Percentiles rank a stretch among this genome's conserved stretches.
phyloP scores from a whole-genome alignment of 2,329 filamentous ascomycete genomes.

The Neonectria punicea region DNA sequence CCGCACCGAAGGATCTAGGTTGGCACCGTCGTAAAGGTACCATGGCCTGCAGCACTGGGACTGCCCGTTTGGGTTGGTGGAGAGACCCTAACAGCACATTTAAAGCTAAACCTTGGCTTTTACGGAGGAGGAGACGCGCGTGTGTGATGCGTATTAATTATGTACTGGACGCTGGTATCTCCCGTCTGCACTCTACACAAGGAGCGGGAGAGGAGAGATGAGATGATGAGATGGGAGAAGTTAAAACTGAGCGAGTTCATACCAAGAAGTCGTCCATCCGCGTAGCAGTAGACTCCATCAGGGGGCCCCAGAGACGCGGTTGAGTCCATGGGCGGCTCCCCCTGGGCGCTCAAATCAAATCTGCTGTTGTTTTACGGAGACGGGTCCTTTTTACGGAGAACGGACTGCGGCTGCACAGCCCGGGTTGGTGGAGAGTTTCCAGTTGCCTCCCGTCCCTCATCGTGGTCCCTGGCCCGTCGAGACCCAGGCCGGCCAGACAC shows the following conservation, averaged over 20 bases:
- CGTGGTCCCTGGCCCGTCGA: slow-evolving; percentile 19
- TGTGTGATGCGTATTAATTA: not conserved
- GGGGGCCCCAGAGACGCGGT: slow-evolving; percentile 12
- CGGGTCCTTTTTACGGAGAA: not conserved
- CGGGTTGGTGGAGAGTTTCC: slow-evolving; percentile 20
- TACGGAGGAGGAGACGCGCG: not conserved
- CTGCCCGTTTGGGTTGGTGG: slow-evolving; percentile 7
- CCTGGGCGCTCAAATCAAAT: slow-evolving; percentile 5
- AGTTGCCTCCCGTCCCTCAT: slow-evolving; percentile 16
- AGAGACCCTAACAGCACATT: not conserved
- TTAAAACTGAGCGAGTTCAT: not conserved
- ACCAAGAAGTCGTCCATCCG: not conserved
- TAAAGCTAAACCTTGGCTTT: slow-evolving; percentile 13
- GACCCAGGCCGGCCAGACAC: slow-evolving; percentile 14
- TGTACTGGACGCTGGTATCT: no score
- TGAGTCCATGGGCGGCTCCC: not conserved
- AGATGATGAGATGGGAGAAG: not conserved
- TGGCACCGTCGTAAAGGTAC: slow-evolving; percentile 9
- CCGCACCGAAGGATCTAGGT: slow-evolving; percentile 7
- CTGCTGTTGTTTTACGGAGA: slow-evolving; percentile 18
- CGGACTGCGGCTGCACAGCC: slow-evolving; percentile 17
- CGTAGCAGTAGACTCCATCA: slow-evolving; percentile 2
- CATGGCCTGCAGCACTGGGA: not conserved
- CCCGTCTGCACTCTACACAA: no score
- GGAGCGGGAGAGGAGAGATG: not conserved